A percentile compares a stretch with the other conserved stretches of the same genome.
Conservation (phyloP, 177 flowering plant species). For the Vitis hybrid region DNA sequence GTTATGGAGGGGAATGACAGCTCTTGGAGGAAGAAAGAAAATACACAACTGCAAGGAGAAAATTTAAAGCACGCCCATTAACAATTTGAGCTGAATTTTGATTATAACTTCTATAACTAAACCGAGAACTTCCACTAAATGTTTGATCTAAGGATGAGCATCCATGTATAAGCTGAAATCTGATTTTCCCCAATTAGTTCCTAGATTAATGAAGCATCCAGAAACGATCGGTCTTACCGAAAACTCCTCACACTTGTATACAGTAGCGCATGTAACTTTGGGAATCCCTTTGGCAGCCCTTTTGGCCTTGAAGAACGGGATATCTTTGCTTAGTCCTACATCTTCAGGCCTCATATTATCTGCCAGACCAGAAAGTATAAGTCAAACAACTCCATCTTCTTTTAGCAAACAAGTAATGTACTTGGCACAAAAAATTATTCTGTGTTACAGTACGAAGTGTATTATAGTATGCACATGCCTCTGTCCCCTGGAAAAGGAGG, state of each 20-base stretch:
- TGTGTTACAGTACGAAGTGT: no score
- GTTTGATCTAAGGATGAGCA: neutral
- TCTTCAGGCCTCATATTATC: constrained; percentile 75
- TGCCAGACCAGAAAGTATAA: constrained; percentile 21
- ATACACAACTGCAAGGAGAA: constrained; percentile 58
- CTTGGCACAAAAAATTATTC: neutral
- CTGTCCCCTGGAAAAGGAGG: no score
- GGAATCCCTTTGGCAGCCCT: constrained; percentile 32
- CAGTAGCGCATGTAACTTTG: constrained; percentile 55
- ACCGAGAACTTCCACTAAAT: neutral
- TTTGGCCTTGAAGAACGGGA: constrained; percentile 49
- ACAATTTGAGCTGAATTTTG: no score
- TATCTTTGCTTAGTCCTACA: constrained; percentile 55
- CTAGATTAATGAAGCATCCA: no score
- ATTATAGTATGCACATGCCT: no score
- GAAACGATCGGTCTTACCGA: constrained; percentile 50
- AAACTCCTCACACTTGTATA: constrained; percentile 60
- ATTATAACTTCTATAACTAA: no score
- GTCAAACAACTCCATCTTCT: neutral
- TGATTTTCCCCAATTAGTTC: no score
- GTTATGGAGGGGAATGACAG: constrained; percentile 82
- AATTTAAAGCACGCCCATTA: no score
- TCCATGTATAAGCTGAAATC: no score
- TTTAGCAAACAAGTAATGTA: neutral
- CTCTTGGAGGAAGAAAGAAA: constrained; percentile 72